Conservation (phyloP, 768 basidiomycete genomes). For the Psilocybe azurescens region DNA sequence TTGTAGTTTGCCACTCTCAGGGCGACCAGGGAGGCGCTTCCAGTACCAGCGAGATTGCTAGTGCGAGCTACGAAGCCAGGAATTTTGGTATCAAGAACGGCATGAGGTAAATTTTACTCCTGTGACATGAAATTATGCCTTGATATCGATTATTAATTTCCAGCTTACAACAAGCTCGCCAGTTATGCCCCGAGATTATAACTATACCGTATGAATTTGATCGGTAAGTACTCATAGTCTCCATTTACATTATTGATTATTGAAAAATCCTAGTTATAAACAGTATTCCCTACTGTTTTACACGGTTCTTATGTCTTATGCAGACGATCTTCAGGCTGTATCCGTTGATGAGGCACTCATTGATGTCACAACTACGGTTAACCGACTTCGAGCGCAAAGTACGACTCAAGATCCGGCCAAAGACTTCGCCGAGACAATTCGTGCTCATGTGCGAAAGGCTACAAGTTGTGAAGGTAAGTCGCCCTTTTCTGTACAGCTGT, state of each 20-base stretch:
- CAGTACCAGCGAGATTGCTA: slow-evolving; percentile 95
- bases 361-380: slow-evolving; percentile 75
- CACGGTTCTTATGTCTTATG: slow-evolving; percentile 87
- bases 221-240: slow-evolving; percentile 43
- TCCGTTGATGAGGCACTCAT: slow-evolving; percentile 96
- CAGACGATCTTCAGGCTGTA: slow-evolving; percentile 93
- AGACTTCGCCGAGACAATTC: slow-evolving; percentile 81
- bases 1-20: slow-evolving; percentile 96
- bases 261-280: slow-evolving; percentile 69
- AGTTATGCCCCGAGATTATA: slow-evolving; percentile 71
- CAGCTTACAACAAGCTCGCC: slow-evolving; percentile 81
- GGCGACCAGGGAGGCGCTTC: slow-evolving; percentile 70
- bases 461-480: slow-evolving; percentile 84
- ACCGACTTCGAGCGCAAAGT: slow-evolving; percentile 37
- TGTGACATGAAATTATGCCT: not conserved
- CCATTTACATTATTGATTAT: not conserved
- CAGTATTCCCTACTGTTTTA: slow-evolving; percentile 87
- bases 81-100: slow-evolving; percentile 89
- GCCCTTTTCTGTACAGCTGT: not conserved
- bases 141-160: not conserved
- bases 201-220: slow-evolving; percentile 97
- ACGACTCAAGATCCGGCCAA: slow-evolving; percentile 64
- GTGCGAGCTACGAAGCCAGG: slow-evolving; percentile 93
- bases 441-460: slow-evolving; percentile 73
- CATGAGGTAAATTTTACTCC: slow-evolving; percentile 72